Conservation (phyloP, 441 rosid species). For the Pelargonium myrrhifolium region DNA sequence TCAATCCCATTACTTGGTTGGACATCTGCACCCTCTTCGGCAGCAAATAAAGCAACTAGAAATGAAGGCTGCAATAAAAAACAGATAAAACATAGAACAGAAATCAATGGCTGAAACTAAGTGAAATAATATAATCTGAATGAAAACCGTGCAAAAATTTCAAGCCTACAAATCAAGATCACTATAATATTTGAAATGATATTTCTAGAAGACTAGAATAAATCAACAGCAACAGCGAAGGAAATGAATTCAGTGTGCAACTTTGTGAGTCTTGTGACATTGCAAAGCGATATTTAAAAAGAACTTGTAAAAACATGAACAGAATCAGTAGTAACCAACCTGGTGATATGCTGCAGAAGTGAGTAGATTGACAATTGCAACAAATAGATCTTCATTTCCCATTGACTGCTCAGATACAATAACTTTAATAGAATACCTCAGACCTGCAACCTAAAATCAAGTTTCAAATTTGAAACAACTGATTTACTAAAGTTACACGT, state of each 20-base stretch:
- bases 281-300: neutral
- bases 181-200: conserved; percentile 1
- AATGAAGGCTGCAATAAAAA: conserved; percentile 72
- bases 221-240: neutral
- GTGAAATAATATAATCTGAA: neutral
- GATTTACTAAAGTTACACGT: conserved; percentile 2
- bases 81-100: conserved; percentile 10
- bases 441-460: conserved; percentile 53
- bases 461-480: conserved; percentile 16
- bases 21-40: conserved; percentile 35
- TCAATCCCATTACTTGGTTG: conserved; percentile 29
- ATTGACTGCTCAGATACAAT: conserved; percentile 40
- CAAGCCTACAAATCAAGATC: neutral
- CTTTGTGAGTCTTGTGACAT: neutral
- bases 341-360: conserved; percentile 72
- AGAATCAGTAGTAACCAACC: conserved; percentile 35
- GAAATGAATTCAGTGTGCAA: neutral
- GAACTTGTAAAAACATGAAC: neutral
- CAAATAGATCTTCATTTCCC: conserved; percentile 54
- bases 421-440: conserved; percentile 39
- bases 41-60: conserved; percentile 51
- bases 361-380: conserved; percentile 56
- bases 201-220: neutral
- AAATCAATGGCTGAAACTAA: neutral
- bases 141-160: neutral